Evolutionary conservation across 208 protist genomes (phyloP).

Genomic region (Trypanosoma platydactyli): DNA sequence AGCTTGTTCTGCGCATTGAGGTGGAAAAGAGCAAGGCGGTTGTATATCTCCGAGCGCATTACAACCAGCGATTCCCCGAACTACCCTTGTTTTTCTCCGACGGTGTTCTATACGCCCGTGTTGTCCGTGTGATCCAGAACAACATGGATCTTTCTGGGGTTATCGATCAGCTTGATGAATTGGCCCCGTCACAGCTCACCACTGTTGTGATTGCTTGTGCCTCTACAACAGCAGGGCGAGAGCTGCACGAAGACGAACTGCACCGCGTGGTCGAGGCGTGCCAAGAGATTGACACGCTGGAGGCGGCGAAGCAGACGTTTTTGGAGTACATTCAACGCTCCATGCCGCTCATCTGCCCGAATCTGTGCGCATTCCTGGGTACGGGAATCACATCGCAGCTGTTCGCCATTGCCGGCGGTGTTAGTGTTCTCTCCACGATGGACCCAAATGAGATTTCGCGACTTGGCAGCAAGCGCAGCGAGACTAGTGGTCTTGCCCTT

Average conservation of each 20-base stretch:
- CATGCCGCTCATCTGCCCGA: slow-evolving; percentile 93
- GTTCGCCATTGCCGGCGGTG: slow-evolving; percentile 82
- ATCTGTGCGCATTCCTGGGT: slow-evolving; percentile 89
- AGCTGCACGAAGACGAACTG: slow-evolving; percentile 59
- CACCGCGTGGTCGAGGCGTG: slow-evolving; percentile 74
- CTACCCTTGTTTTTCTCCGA: slow-evolving; percentile 88
- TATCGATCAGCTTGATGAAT: slow-evolving; percentile 70
- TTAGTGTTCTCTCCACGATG: slow-evolving; percentile 70
- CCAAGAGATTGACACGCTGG: slow-evolving; percentile 89
- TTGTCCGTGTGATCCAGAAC: slow-evolving; percentile 84
- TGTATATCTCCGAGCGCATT: slow-evolving; percentile 88
- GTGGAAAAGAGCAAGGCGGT: slow-evolving; percentile 87
- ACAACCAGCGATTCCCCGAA: slow-evolving; percentile 86
- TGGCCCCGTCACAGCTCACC: slow-evolving; percentile 85
- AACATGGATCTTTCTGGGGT: slow-evolving; percentile 71
- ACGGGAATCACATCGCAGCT: slow-evolving; percentile 92
- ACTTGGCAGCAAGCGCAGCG: slow-evolving; percentile 73
- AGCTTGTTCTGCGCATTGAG: slow-evolving; percentile 85
- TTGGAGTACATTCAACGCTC: slow-evolving; percentile 91
- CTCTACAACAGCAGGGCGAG: slow-evolving; percentile 81
- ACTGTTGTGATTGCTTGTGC: slow-evolving; percentile 86
- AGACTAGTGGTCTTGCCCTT: slow-evolving; percentile 63
- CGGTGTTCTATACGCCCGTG: slow-evolving; percentile 81
- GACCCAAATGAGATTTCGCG: slow-evolving; percentile 61
- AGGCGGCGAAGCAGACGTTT: slow-evolving; percentile 91